Conservation (phyloP, 1,284 basidiomycete species). For the Malassezia vespertilionis region DNA sequence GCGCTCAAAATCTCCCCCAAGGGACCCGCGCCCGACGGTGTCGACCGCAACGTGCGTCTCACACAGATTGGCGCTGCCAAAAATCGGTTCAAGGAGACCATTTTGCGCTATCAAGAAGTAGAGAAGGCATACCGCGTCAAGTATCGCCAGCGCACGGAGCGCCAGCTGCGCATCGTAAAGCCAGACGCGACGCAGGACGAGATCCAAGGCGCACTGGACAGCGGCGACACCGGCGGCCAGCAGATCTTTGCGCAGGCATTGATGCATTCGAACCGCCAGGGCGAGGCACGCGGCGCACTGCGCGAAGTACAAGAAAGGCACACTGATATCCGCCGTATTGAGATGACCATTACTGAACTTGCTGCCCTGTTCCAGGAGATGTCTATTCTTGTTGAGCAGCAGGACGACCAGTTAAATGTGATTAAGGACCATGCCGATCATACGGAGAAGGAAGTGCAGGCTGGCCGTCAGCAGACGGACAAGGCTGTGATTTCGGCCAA, state of each 20-base stretch:
- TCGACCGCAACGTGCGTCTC: slow-evolving; percentile 47
- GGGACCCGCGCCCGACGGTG: slow-evolving; percentile 21
- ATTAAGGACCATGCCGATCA: slow-evolving; percentile 26
- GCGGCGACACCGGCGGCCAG: slow-evolving; percentile 58
- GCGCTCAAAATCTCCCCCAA: slow-evolving; percentile 23
- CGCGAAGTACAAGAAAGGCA: slow-evolving; percentile 84
- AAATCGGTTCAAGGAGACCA: slow-evolving; percentile 49
- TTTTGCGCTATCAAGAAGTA: slow-evolving; percentile 63
- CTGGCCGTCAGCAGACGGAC: slow-evolving; percentile 52
- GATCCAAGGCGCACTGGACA: slow-evolving; percentile 60
- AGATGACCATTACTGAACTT: slow-evolving; percentile 73
- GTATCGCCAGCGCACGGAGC: slow-evolving; percentile 85
- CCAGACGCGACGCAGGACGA: slow-evolving; percentile 78
- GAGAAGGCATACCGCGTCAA: slow-evolving; percentile 85
- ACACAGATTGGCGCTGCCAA: slow-evolving; percentile 54
- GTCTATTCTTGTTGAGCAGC: slow-evolving; percentile 44
- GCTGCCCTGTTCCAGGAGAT: slow-evolving; percentile 73
- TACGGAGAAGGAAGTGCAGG: slow-evolving; percentile 29
- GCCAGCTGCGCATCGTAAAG: slow-evolving; percentile 89
- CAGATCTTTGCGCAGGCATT: slow-evolving; percentile 83
- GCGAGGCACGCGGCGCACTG: slow-evolving; percentile 70
- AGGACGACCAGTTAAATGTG: slow-evolving; percentile 43
- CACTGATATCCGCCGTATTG: slow-evolving; percentile 74
- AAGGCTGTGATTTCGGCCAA: slow-evolving; percentile 64
- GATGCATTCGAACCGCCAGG: slow-evolving; percentile 64